These are phyloP conservation scores for Drechslera avenae DNA, from an alignment of 2,329 filamentous ascomycete species.

Conservation along the genomic window DNA sequence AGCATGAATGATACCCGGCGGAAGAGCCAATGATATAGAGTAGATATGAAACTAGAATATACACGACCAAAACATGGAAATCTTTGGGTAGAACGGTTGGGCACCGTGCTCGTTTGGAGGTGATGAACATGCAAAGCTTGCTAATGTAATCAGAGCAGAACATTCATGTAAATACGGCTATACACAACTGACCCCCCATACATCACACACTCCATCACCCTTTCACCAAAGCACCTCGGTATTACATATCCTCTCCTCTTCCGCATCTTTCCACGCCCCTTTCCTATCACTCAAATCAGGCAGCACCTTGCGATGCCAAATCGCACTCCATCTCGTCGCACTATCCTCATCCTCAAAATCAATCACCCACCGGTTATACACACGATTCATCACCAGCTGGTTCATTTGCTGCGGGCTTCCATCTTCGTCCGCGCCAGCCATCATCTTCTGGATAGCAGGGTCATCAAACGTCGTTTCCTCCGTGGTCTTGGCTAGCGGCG, in stretches of 20 bases:
- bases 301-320: constrained; percentile 59
- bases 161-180: constrained; percentile 1
- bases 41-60: too few relatives aligned
- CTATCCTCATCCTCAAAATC: constrained; percentile 61
- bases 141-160: too few relatives aligned
- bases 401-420: constrained; percentile 21
- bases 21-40: constrained; percentile 3
- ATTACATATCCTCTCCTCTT: constrained; percentile 51
- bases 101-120: too few relatives aligned
- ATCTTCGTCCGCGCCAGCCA: constrained; percentile 14
- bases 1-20: constrained; percentile 23
- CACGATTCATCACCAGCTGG: constrained; percentile 41
- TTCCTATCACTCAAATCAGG: constrained; percentile 29
- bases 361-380: constrained; percentile 58
- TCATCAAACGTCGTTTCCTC: constrained; percentile 20
- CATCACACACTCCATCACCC: too few relatives aligned
- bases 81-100: too few relatives aligned
- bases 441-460: constrained; percentile 20
- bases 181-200: not conserved
- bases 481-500: not conserved
- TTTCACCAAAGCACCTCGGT: constrained; percentile 57
- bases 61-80: too few relatives aligned
- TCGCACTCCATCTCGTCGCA: constrained; percentile 57
- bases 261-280: constrained; percentile 34
- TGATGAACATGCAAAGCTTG: too few relatives aligned